Percentiles rank a stretch among this genome's conserved stretches.
phyloP scores from a whole-genome alignment of 768 basidiomycete genomes.

The Termitomyces heimii region DNA sequence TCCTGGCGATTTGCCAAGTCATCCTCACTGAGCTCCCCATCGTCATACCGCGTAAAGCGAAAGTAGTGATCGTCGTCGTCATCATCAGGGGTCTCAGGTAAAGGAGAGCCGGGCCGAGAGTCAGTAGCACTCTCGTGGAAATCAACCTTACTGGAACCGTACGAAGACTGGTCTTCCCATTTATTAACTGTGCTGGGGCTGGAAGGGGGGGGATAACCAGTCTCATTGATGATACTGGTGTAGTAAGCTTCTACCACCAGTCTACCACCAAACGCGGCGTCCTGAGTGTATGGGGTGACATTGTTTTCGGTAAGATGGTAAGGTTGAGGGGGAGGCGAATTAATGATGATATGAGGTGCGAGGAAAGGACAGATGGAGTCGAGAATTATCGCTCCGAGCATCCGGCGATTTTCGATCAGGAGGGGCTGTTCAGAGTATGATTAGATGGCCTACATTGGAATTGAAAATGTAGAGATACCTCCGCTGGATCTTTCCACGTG shows the following conservation, averaged over 20 bases:
- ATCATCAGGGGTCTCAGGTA: constrained; percentile 20
- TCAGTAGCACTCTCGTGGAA: constrained; percentile 9
- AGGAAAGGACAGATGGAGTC: constrained; percentile 37
- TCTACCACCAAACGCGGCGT: constrained; percentile 26
- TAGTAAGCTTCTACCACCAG: constrained; percentile 23
- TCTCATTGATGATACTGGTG: constrained; percentile 20
- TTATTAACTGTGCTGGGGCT: not conserved
- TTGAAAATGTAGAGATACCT: constrained; percentile 25
- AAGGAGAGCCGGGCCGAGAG: constrained; percentile 15
- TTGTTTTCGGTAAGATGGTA: constrained; percentile 33
- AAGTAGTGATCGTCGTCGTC: constrained; percentile 14
- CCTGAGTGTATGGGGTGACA: constrained; percentile 27
- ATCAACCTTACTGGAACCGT: constrained; percentile 9
- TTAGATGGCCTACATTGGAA: not conserved
- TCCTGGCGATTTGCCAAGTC: not conserved
- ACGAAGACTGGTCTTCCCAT: not conserved
- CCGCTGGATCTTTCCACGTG: constrained; percentile 47
- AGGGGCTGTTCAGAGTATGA: constrained; percentile 19
- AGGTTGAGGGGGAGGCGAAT: constrained; percentile 29
- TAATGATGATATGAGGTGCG: constrained; percentile 42
- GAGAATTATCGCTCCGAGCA: constrained; percentile 29
- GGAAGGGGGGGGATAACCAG: not conserved
- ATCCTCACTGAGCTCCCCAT: constrained; percentile 4
- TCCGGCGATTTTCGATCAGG: constrained; percentile 14
- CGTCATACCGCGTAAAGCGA: constrained; percentile 4